Evolutionary conservation across 768 basidiomycete genomes (phyloP), one percentile per base, ranked within the genome.

Genomic region (Leccinum pellstonianum): DNA sequence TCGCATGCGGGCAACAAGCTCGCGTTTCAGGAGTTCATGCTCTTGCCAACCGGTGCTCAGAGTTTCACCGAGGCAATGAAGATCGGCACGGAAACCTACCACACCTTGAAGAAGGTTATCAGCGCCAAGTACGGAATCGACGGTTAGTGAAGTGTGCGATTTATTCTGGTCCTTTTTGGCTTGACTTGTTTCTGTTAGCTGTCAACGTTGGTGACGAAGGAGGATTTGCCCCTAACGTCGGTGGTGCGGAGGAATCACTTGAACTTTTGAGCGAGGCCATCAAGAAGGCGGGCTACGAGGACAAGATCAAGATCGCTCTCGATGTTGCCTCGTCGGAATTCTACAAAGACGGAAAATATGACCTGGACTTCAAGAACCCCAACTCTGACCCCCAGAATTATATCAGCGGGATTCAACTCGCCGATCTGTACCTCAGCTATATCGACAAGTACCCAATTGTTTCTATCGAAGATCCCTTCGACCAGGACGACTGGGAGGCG

Each of bases 21-120:
- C 64, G 97, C 97, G 41, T 99, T 98, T 92, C 97, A 99, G 79
- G 97, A 99, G 79, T 99, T 99, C 83, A 98, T 99, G 97, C 84
- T 99, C 67, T 84, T 98, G 63, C 96, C 97, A 62, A 95, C 94
- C 62, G 96, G 95, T 55, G 97, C 97, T 54, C 68, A 81, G 17
- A 83, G 83, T 60, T 99, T 98, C 84, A 87, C 91, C 33, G 95
- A 99, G 82, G 95, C 97, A 59, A 88, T 99, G 88, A 96, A 98
- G 81, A 95, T 96, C 61, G 97, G 97, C 62, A 91, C 95, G 10
- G 97, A 99, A 80, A 95, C 93, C 23, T 97, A 97, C 80, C 95
- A 97, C 82, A 91, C 90, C 65, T 82, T 98, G 73, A 99, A 99
- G 85, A 97, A 95, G 83, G 95, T 99, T 73, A 99, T 99, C 82